These are phyloP conservation scores for Musa balbisiana DNA, from an alignment of 202 grass and related monocot genomes.

Conservation along the genomic window DNA sequence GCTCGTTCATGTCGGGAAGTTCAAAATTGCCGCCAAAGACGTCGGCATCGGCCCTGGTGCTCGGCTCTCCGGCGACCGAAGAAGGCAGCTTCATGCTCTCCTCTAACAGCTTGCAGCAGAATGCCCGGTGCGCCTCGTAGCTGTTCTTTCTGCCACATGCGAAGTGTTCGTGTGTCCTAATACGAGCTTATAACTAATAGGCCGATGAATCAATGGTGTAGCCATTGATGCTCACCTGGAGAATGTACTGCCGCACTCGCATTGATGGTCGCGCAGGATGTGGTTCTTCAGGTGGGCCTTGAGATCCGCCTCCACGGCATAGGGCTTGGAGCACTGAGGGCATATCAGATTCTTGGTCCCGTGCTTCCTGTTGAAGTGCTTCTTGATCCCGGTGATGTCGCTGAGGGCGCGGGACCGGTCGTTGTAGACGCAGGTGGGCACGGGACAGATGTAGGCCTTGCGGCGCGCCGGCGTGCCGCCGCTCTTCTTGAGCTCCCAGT, in stretches of 20 bases:
- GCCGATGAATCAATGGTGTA: neutral
- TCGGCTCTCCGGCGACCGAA: neutral
- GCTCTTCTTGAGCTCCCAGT: neutral
- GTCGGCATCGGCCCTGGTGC: neutral
- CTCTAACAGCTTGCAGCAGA: neutral
- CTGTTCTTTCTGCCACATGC: neutral
- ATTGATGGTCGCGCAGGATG: neutral
- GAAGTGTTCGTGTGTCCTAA: too few relatives aligned
- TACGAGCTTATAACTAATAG: neutral
- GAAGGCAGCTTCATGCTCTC: neutral
- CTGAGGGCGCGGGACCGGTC: conserved; percentile 11
- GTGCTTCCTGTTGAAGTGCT: conserved; percentile 20
- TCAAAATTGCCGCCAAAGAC: neutral
- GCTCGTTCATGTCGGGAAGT: neutral
- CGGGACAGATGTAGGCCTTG: conserved; percentile 15
- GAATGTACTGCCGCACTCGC: neutral
- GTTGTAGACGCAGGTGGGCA: conserved; percentile 12
- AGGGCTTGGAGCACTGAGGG: neutral
- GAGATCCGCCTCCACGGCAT: conserved; percentile 22
- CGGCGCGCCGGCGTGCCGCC: neutral
- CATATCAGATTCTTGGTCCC: conserved; percentile 3
- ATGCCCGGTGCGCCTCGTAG: neutral
- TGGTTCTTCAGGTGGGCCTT: conserved; percentile 13
- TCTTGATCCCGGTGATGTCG: conserved; percentile 29
- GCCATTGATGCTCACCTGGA: neutral